These are phyloP conservation scores for Lentithecium fluviatile DNA, from an alignment of 495 filamentous ascomycete genomes.

Conservation along the genomic window DNA sequence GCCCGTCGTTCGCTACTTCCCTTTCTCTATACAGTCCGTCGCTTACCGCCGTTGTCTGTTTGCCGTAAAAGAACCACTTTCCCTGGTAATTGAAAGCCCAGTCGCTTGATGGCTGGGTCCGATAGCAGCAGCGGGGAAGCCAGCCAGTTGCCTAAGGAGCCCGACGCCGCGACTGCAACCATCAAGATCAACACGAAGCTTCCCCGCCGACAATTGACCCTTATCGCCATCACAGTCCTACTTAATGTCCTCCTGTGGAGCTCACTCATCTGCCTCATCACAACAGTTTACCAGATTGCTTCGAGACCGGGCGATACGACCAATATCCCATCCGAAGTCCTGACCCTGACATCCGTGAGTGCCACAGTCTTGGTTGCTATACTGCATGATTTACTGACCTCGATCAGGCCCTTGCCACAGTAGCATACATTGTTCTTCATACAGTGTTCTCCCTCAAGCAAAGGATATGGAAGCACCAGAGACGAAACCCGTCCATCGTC, in stretches of 20 bases:
- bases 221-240: conserved; percentile 26
- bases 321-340: conserved; percentile 16
- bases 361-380: background rate
- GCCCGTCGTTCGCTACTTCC: conserved; percentile 22
- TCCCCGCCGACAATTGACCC: conserved; percentile 26
- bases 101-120: conserved; percentile 31
- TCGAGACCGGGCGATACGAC: conserved; percentile 25
- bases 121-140: conserved; percentile 25
- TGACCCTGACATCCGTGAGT: conserved; percentile 35
- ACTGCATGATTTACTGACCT: conserved; percentile 1
- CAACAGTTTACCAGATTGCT: conserved; percentile 23
- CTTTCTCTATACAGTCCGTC: background rate
- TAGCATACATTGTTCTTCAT: conserved; percentile 32
- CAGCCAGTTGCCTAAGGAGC: conserved; percentile 22
- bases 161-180: conserved; percentile 12
- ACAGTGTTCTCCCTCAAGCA: conserved; percentile 32
- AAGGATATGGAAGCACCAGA: conserved; percentile 29
- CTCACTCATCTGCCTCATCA: conserved; percentile 23
- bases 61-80: background rate
- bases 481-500: conserved; percentile 21
- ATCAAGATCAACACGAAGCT: conserved; percentile 20
- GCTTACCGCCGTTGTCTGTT: conserved; percentile 5
- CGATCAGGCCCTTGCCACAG: conserved; percentile 28
- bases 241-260: conserved; percentile 35
- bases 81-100: conserved; percentile 10